Conservation (phyloP, 2,329 filamentous ascomycete species). For the Hymenotorrendiella dingleyae region DNA sequence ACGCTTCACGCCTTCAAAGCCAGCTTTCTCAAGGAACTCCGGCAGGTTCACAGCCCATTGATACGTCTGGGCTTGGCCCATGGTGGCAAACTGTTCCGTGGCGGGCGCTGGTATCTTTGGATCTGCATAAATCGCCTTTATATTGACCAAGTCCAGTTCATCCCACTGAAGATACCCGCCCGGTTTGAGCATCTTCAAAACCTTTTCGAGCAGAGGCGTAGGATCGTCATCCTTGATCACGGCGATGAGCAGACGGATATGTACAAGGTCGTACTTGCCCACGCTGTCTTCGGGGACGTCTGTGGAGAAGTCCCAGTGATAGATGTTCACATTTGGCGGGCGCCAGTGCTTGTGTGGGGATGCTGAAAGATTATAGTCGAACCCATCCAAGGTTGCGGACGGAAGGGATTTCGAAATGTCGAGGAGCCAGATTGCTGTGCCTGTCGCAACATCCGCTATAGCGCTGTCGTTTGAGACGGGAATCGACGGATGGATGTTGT, state of each 20-base stretch:
- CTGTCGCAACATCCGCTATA: slow-evolving; percentile 2
- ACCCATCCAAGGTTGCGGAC: background rate
- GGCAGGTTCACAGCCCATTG: background rate
- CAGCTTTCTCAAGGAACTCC: background rate
- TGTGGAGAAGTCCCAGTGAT: background rate
- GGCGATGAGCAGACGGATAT: background rate
- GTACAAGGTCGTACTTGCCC: slow-evolving; percentile 2
- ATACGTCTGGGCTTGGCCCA: background rate
- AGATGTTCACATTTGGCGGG: background rate
- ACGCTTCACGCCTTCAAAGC: background rate
- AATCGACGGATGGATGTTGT: slow-evolving; percentile 2
- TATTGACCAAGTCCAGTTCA: slow-evolving; percentile 4
- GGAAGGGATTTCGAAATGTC: background rate
- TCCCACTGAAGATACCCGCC: slow-evolving; percentile 4
- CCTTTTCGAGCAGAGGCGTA: no score
- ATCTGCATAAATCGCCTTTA: background rate
- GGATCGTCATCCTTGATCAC: background rate
- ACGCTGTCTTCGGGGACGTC: background rate
- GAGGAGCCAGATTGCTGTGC: slow-evolving; percentile 1
- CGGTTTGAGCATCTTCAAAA: slow-evolving; percentile 4
- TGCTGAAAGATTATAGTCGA: slow-evolving; percentile 1
- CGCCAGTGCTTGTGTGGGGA: background rate
- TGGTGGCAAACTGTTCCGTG: background rate
- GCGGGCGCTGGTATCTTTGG: background rate
- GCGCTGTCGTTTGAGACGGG: background rate